Conservation (phyloP, 768 basidiomycete genomes). For the Sarcomyxa edulis region DNA sequence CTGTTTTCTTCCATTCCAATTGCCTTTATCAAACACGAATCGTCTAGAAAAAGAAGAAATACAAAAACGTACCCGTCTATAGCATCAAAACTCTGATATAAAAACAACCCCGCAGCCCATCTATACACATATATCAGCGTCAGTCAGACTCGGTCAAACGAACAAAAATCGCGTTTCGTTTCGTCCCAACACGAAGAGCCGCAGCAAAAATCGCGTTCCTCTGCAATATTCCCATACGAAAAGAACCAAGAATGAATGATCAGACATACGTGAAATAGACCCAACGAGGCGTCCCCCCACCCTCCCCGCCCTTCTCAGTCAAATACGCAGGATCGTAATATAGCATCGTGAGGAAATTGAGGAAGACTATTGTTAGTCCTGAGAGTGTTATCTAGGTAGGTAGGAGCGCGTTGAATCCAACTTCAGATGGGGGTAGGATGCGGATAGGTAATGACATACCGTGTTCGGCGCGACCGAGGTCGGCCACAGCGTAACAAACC, state of each 20-base stretch:
- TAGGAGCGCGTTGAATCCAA: too few species aligned
- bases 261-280: slow-evolving; percentile 78
- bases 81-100: slow-evolving; percentile 87
- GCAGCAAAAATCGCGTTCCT: too few species aligned
- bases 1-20: slow-evolving; percentile 91
- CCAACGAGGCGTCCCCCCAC: slow-evolving; percentile 69
- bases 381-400: slow-evolving; percentile 94
- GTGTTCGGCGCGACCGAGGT: slow-evolving; percentile 83
- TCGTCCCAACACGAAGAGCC: too few species aligned
- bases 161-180: too few species aligned
- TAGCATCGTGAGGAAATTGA: slow-evolving; percentile 81
- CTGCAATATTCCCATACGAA: not conserved
- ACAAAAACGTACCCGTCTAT: slow-evolving; percentile 69
- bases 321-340: slow-evolving; percentile 80
- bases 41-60: slow-evolving; percentile 12
- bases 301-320: slow-evolving; percentile 61
- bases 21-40: too few species aligned
- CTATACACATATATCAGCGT: slow-evolving; percentile 32
- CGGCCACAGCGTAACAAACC: slow-evolving; percentile 89
- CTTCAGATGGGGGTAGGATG: too few species aligned
- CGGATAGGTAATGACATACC: slow-evolving; percentile 42
- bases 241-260: slow-evolving; percentile 4
- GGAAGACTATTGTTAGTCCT: slow-evolving; percentile 73
- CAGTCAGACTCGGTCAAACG: slow-evolving; percentile 2
- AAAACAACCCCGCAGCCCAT: slow-evolving; percentile 84